Conservation (phyloP, 352 stramenopile species). For the Pythium aphanidermatum region DNA sequence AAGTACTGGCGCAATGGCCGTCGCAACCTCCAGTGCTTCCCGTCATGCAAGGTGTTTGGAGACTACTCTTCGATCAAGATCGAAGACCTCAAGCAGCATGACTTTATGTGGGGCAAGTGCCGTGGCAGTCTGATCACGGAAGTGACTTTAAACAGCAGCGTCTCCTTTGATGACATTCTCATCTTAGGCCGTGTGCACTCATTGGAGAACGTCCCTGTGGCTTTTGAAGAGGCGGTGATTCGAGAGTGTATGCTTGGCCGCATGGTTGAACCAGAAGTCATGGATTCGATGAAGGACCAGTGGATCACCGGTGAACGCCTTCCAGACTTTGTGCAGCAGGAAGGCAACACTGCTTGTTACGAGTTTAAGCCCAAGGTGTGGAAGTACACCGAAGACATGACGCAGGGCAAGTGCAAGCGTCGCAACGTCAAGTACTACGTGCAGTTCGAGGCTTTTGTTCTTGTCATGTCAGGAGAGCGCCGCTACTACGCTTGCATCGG, state of each 20-base stretch:
- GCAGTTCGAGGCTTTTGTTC: slow-evolving; percentile 83
- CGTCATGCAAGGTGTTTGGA: slow-evolving; percentile 84
- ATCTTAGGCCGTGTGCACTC: slow-evolving; percentile 79
- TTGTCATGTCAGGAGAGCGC: slow-evolving; percentile 61
- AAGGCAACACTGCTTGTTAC: slow-evolving; percentile 64
- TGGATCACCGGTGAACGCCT: slow-evolving; percentile 81
- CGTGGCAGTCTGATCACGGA: slow-evolving; percentile 76
- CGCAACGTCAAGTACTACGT: slow-evolving; percentile 88
- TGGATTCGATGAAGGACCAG: slow-evolving; percentile 82
- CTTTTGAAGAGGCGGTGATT: slow-evolving; percentile 81
- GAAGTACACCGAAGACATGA: slow-evolving; percentile 88
- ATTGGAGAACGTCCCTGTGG: slow-evolving; percentile 74
- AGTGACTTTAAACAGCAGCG: slow-evolving; percentile 78
- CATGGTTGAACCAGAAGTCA: slow-evolving; percentile 67
- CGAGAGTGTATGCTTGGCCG: slow-evolving; percentile 79
- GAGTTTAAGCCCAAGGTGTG: slow-evolving; percentile 88
- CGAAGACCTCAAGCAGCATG: slow-evolving; percentile 83
- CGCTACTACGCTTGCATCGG: slow-evolving; percentile 83
- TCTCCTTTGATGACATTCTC: slow-evolving; percentile 75
- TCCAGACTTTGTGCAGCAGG: slow-evolving; percentile 80
- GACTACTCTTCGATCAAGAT: slow-evolving; percentile 89
- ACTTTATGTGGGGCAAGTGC: slow-evolving; percentile 90
- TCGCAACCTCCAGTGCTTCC: slow-evolving; percentile 89
- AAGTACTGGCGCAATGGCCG: slow-evolving; percentile 90
- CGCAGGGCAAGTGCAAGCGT: slow-evolving; percentile 84